Percentiles rank a stretch among this genome's conserved stretches.
phyloP scores from a whole-genome alignment of 2,329 filamentous ascomycete genomes.

The Botrytis pseudocinerea region DNA sequence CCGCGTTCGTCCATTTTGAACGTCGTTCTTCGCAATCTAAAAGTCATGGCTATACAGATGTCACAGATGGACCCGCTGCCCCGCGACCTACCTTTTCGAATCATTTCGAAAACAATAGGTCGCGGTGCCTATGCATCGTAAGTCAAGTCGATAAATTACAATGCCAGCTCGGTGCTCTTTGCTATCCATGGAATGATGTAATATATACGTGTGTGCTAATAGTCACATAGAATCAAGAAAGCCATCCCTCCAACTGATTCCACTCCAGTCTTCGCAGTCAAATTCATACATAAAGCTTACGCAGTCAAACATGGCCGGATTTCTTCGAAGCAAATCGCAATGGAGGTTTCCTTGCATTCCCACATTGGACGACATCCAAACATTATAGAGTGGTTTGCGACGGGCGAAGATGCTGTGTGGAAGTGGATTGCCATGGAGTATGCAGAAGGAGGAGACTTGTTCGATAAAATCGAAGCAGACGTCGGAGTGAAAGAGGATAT shows the following conservation, averaged over 20 bases:
- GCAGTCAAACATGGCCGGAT: slow-evolving; percentile 87
- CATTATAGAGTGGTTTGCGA: slow-evolving; percentile 89
- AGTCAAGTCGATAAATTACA: slow-evolving; percentile 44
- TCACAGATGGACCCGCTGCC: slow-evolving; percentile 90
- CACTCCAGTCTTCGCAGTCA: slow-evolving; percentile 88
- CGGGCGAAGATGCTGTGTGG: slow-evolving; percentile 83
- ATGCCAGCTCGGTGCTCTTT: not conserved
- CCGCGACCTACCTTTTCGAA: slow-evolving; percentile 81
- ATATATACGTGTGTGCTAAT: slow-evolving; percentile 25
- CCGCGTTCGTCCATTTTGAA: slow-evolving; percentile 4
- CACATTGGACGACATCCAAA: slow-evolving; percentile 88
- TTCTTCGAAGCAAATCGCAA: slow-evolving; percentile 82
- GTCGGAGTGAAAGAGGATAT: slow-evolving; percentile 93
- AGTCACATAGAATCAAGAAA: slow-evolving; percentile 65
- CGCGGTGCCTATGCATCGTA: slow-evolving; percentile 97
- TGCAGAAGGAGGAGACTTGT: slow-evolving; percentile 91
- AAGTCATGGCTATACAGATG: slow-evolving; percentile 51
- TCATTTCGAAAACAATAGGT: slow-evolving; percentile 95
- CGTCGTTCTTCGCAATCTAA: slow-evolving; percentile 4
- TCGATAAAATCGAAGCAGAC: slow-evolving; percentile 99
- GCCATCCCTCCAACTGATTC: slow-evolving; percentile 71
- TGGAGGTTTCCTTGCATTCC: slow-evolving; percentile 88
- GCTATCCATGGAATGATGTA: not conserved
- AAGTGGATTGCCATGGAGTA: slow-evolving; percentile 98
- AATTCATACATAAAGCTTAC: slow-evolving; percentile 97